Base-by-base conservation (phyloP, 176 grass and related monocot species). In the Tillandsia fasciculata region DNA sequence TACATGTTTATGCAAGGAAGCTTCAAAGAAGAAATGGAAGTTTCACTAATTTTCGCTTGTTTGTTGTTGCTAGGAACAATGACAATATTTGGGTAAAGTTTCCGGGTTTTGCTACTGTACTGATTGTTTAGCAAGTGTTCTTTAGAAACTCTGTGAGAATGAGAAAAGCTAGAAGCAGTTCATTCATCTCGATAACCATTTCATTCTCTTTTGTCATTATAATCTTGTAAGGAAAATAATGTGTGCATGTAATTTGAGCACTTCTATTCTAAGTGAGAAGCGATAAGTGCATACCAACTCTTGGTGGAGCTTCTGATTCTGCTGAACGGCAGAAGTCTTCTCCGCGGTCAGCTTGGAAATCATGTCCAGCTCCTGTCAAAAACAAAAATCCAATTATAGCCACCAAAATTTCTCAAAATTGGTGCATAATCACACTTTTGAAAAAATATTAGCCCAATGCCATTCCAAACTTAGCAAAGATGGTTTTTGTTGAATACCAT, bases 271-370 rank as follows among this genome's bases (percentile, higher is more conserved):
- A 56, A 10, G 53, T 42, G 57, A 6, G 70, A 59, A 73, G 80
- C 24, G 26, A 70, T 23, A 66, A 42, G 52, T 83, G 54, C 78
- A 72, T 93, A 99, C 94, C 77, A 99, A 72, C 75, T 99, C 94
- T 77, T 99, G 84, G 8, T 69, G 76, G 27, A 99, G 82, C 75
- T 99, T 99, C 84, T 93, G 86, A 68, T 90, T 99, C 78, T 90
- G 86, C 86, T 99, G 76, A 79, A 87, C 58, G 51, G 86, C 89
- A 69, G 70, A 79, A 71, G 79, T 87, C 77, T 85, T 93, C 87
- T 99, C 94, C 66, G 93, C 89, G 26, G 76, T 83, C 74, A 99
- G 71, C 77, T 90, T 93, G 71, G 83, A 75, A 71, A 93, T 93
- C 53, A 83, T 49, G 57, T 81, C 56, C 0, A 79, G 74, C 48